Evolutionary conservation across 345 rosid genomes (phyloP), one percentile per base, ranked within the genome.

Genomic region (Eucalyptus polybractea): DNA sequence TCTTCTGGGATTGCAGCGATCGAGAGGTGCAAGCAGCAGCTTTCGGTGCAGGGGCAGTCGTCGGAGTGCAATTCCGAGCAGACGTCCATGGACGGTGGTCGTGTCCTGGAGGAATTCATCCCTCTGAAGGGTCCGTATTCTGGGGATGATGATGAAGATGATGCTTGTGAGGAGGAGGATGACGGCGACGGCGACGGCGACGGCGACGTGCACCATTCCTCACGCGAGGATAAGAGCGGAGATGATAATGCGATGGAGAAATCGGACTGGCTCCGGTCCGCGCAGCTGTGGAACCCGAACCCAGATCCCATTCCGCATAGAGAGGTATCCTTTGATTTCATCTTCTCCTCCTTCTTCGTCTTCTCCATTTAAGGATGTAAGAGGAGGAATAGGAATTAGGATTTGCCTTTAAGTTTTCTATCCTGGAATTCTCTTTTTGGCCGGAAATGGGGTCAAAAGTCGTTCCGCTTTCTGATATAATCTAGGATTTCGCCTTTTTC

Each of bases 211-310:
- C 80, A 45, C 11, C 45, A 87, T 51, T 49, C 67, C 47, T 80
- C 86, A 10, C 53, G 49, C 21, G 42, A 19, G 2, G 27, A 31
- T 16, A 42, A 80, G 80, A 11, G 49, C 8, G 87, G 50, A 40
- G 50, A 27, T 6, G 87, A 87, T 37, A 40, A 53, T 10, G 80
- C 88, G 54, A 29, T 83, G 85, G 76, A 40, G 87, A 90, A 86
- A 80, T 90, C 91, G 42, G 88, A 86, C 88, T 90, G 91, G 91
- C 91, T 90, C 45, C 87, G 89, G 58, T 88, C 91, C 24, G 91
- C 54, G 37, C 90, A 88, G 89, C 88, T 90, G 58, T 90, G 91
- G 91, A 90, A 90, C 81, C 88, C 60, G 83, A 88, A 27, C 91
- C 87, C 91, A 10, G 91, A 90, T 69, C 86, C 62, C 40, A 76